Conservation (phyloP, 2,329 filamentous ascomycete species). For the Alternaria triticimaculans region DNA sequence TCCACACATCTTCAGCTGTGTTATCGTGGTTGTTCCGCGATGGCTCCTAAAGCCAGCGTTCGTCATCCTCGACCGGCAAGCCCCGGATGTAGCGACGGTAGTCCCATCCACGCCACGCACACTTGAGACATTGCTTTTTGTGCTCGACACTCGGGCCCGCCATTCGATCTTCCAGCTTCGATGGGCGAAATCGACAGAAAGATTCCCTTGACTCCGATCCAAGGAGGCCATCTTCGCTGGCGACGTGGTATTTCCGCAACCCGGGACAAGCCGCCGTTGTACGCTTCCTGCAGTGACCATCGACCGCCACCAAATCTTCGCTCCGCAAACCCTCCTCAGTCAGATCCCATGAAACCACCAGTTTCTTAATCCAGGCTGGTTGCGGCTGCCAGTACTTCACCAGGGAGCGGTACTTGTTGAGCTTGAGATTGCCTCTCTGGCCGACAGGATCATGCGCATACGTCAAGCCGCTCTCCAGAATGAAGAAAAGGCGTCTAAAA, state of each 20-base stretch:
- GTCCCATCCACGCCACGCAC: neutral
- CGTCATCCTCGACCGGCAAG: neutral
- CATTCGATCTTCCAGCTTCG: neutral
- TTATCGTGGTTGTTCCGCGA: neutral
- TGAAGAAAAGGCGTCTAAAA: neutral
- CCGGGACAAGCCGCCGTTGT: neutral
- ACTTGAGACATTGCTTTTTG: slow-evolving; percentile 7
- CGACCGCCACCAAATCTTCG: neutral
- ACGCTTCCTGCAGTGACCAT: neutral
- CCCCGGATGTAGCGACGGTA: slow-evolving; percentile 7
- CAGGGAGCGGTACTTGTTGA: neutral
- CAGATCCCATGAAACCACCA: slow-evolving; percentile 5
- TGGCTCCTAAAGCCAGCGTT: neutral
- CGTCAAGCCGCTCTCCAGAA: neutral
- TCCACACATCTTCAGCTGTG: neutral
- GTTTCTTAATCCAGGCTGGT: neutral
- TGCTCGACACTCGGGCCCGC: neutral
- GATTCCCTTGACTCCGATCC: neutral
- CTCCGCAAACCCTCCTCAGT: slow-evolving; percentile 1
- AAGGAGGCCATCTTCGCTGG: neutral
- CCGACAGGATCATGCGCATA: slow-evolving; percentile 3
- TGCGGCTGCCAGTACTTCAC: neutral
- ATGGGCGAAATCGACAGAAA: neutral
- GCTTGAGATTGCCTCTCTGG: neutral
- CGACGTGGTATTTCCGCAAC: neutral